Percentiles rank a stretch among this genome's conserved stretches.
Evolutionary conservation across 2,329 filamentous ascomycete genomes (phyloP).

Genomic region (Amylocarpus encephaloides): DNA sequence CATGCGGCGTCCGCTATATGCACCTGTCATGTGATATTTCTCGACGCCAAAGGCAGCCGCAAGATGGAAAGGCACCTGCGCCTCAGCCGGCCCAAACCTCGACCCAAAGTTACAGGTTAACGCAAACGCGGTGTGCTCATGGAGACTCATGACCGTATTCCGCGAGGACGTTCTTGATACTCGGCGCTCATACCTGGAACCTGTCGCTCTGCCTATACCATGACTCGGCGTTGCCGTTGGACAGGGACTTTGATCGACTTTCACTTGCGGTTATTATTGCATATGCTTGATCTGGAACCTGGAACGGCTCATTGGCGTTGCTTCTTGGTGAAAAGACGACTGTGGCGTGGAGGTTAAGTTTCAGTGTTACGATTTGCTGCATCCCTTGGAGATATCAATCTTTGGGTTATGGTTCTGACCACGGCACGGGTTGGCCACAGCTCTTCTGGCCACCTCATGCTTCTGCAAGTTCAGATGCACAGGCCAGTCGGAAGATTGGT

Average conservation of each 20-base stretch:
- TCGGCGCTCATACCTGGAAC: not conserved
- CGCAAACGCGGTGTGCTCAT: not conserved
- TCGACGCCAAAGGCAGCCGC: not conserved
- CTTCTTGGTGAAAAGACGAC: no score
- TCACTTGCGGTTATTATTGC: not conserved
- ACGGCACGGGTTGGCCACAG: not conserved
- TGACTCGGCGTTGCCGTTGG: not conserved
- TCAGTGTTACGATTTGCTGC: no score
- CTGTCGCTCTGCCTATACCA: not conserved
- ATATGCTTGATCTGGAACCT: no score
- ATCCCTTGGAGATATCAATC: no score
- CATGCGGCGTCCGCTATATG: conserved; percentile 1
- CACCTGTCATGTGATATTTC: conserved; percentile 5
- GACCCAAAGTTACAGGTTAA: not conserved
- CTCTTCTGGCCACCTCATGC: not conserved
- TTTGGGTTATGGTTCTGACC: not conserved
- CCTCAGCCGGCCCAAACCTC: conserved; percentile 2
- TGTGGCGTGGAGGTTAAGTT: no score
- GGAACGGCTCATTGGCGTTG: no score
- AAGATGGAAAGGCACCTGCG: not conserved
- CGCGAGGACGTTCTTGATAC: not conserved
- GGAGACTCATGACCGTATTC: not conserved
- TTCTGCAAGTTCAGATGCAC: not conserved
- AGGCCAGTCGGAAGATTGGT: no score
- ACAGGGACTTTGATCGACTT: not conserved